A percentile compares a stretch with the other conserved stretches of the same genome.
Conservation (phyloP, 345 rosid genomes). For the Leavenworthia alabamica region DNA sequence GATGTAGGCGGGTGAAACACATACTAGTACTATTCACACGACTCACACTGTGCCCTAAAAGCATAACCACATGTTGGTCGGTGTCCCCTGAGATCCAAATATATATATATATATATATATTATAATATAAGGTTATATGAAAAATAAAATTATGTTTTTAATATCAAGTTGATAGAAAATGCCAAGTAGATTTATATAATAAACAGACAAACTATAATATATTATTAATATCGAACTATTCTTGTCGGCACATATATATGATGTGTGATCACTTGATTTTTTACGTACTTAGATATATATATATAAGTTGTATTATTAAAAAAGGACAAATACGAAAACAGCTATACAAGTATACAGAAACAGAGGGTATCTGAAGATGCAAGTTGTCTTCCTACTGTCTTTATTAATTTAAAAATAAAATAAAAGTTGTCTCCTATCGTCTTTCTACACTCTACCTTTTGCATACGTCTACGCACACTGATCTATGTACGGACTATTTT, state of each 20-base stretch:
- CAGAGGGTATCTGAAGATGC: conserved; percentile 26
- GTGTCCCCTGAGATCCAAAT: conserved; percentile 21
- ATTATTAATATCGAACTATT: neutral
- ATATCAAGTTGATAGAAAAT: conserved; percentile 18
- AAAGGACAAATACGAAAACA: neutral
- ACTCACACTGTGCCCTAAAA: conserved; percentile 36
- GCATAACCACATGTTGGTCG: conserved; percentile 38
- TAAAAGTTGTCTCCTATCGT: too few relatives aligned
- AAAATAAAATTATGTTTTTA: neutral
- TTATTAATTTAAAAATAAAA: too few relatives aligned
- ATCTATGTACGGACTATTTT: conserved; percentile 11
- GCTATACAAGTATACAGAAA: conserved; percentile 16
- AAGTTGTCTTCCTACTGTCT: too few relatives aligned
- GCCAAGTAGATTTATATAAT: conserved; percentile 10
- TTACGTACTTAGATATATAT: neutral
- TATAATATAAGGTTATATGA: neutral
- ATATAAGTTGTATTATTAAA: neutral
- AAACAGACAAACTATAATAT: neutral
- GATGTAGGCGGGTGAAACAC: conserved; percentile 27
- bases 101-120: conserved; percentile 1
- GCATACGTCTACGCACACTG: conserved; percentile 30
- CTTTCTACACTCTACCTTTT: conserved; percentile 27
- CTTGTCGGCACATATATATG: neutral
- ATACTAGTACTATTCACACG: conserved; percentile 15
- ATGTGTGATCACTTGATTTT: conserved; percentile 3